phyloP scores from a whole-genome alignment of 75 land plant species.

The Ceratopteris richardii region DNA sequence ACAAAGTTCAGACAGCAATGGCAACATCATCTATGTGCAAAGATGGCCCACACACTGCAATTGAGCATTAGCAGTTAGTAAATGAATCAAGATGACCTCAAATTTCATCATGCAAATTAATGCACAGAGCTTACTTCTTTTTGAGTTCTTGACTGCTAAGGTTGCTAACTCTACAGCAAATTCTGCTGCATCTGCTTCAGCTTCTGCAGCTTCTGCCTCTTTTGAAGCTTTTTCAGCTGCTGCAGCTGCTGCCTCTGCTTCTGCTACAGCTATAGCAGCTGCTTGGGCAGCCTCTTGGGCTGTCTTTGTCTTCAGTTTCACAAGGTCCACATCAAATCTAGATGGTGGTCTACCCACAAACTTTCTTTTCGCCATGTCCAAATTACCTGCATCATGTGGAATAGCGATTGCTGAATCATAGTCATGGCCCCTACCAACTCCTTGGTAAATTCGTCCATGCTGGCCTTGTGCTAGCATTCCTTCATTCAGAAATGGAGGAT shows the following conservation, averaged over 20 bases:
- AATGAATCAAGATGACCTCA: background rate
- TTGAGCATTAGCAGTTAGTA: background rate
- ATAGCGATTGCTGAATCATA: no score
- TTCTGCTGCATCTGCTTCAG: conserved; percentile 77
- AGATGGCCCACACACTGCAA: background rate
- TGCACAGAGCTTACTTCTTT: background rate
- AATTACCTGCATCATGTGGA: no score
- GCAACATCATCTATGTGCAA: background rate
- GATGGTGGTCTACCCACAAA: no score
- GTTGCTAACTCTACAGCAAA: conserved; percentile 74
- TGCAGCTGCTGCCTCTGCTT: conserved; percentile 78
- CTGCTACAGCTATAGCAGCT: conserved; percentile 84
- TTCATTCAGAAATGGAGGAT: no score
- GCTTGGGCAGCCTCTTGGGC: conserved; percentile 73
- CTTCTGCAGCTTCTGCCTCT: conserved; percentile 88
- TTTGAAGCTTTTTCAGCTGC: conserved; percentile 83
- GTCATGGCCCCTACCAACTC: no score
- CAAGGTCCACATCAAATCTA: conserved; percentile 44
- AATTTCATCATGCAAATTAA: background rate
- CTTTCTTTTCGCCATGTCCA: no score
- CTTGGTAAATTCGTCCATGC: no score
- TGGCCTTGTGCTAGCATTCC: no score
- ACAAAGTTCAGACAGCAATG: background rate
- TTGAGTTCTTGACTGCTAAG: conserved; percentile 11
- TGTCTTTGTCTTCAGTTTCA: conserved; percentile 60